These are phyloP conservation scores for Phytophthora chlamydospora DNA, from an alignment of 352 stramenopile genomes.

Conservation along the genomic window DNA sequence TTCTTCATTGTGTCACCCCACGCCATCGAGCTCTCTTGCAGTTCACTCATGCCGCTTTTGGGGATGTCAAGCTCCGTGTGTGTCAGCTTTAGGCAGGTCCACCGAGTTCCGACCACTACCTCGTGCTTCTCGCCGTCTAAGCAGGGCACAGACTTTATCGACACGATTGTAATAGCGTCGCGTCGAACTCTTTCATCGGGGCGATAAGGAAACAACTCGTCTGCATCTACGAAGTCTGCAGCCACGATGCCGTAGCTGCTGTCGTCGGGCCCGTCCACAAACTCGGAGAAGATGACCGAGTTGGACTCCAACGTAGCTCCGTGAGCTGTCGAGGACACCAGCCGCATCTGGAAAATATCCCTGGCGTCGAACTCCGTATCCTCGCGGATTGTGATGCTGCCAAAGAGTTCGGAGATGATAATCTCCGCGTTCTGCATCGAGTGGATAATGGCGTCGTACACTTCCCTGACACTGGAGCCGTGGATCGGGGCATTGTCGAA, in stretches of 20 bases:
- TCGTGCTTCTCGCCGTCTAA: constrained; percentile 3
- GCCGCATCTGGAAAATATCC: constrained; percentile 42
- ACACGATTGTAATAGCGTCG: constrained; percentile 35
- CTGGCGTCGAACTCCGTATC: constrained; percentile 46
- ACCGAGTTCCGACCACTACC: constrained; percentile 31
- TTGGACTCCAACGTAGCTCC: constrained; percentile 22
- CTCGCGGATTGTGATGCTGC: constrained; percentile 52
- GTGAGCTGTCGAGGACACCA: constrained; percentile 34
- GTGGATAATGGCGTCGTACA: constrained; percentile 51
- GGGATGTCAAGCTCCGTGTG: constrained; percentile 23
- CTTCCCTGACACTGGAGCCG: constrained; percentile 19
- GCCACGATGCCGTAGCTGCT: constrained; percentile 15
- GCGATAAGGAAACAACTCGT: constrained; percentile 45
- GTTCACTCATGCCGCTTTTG: constrained; percentile 12
- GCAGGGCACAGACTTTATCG: not conserved
- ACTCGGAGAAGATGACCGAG: constrained; percentile 28
- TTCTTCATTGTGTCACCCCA: constrained; percentile 32
- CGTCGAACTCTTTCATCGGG: constrained; percentile 32
- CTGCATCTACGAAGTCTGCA: constrained; percentile 43
- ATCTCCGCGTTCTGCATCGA: constrained; percentile 54
- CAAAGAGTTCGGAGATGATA: constrained; percentile 53
- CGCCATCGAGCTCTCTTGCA: constrained; percentile 23
- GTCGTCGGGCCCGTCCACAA: constrained; percentile 10
- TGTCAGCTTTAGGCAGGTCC: constrained; percentile 18
- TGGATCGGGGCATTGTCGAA: constrained; percentile 48